Evolutionary conservation across 257 asterid species (phyloP).

Genomic region (Nicotiana attenuata): DNA sequence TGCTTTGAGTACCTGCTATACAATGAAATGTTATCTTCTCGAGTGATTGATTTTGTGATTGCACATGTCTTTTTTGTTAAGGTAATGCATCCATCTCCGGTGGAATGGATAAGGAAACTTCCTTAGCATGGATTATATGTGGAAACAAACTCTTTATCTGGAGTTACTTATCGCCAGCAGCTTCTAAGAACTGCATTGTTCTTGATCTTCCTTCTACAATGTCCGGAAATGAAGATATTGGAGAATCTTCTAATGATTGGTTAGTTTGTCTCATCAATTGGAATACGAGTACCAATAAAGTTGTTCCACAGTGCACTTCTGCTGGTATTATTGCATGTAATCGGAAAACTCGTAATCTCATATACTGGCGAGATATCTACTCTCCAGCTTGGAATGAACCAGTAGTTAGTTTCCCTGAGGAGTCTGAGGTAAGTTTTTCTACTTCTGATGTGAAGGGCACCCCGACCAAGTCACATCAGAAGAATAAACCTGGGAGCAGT

Average conservation of each 20-base stretch:
- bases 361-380: conserved; percentile 75
- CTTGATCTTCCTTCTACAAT: conserved; percentile 58
- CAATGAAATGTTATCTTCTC: not conserved
- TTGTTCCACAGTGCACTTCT: conserved; percentile 40
- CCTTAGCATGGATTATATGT: conserved; percentile 75
- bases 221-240: conserved; percentile 34
- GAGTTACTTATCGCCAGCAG: conserved; percentile 59
- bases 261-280: conserved; percentile 60
- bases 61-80: conserved; percentile 29
- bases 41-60: not conserved
- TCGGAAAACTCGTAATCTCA: conserved; percentile 40
- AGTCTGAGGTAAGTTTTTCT: conserved; percentile 25
- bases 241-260: conserved; percentile 53
- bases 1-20: not conserved
- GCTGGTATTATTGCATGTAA: conserved; percentile 72
- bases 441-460: conserved; percentile 30
- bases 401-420: conserved; percentile 43
- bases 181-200: conserved; percentile 51
- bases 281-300: conserved; percentile 37
- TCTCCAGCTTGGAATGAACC: conserved; percentile 39
- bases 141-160: conserved; percentile 66
- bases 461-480: conserved; percentile 34
- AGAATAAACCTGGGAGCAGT: conserved; percentile 30
- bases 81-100: conserved; percentile 65
- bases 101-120: conserved; percentile 81